phyloP scores from a whole-genome alignment of 2,329 filamentous ascomycete genomes.

The Pyricularia sp. region DNA sequence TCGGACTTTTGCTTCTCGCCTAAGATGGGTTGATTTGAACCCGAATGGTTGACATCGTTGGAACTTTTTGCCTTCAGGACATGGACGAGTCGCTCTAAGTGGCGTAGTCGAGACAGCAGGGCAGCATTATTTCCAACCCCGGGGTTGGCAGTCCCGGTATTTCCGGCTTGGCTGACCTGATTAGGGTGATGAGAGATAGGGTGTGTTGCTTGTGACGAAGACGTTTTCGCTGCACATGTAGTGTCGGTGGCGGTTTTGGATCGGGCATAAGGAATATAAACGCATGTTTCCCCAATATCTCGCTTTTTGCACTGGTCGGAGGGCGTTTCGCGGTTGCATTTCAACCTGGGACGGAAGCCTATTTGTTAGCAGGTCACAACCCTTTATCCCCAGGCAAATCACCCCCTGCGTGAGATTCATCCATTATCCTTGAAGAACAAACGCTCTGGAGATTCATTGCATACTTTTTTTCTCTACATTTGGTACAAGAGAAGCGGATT shows the following conservation, averaged over 20 bases:
- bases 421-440: not conserved
- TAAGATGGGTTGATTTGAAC: not conserved
- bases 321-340: slow-evolving; percentile 19
- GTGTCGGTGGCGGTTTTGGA: not conserved
- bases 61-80: not conserved
- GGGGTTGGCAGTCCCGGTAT: not conserved
- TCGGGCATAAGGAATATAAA: slow-evolving; percentile 12
- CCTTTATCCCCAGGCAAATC: not conserved
- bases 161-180: not conserved
- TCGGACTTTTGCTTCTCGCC: not conserved
- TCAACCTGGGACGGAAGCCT: slow-evolving; percentile 7
- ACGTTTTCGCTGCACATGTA: not conserved
- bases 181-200: not conserved
- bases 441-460: not conserved
- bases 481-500: slow-evolving; percentile 22
- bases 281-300: slow-evolving; percentile 13
- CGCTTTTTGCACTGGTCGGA: slow-evolving; percentile 21
- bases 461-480: slow-evolving; percentile 24
- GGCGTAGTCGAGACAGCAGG: slow-evolving; percentile 4
- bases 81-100: slow-evolving; percentile 8
- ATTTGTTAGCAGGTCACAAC: not conserved
- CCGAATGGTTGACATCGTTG: not conserved
- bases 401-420: not conserved
- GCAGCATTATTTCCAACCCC: not conserved
- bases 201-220: not conserved